Evolutionary conservation across 1,139 yeast genomes (phyloP), one percentile per base, ranked within the genome.

Genomic region (Diutina sp.): DNA sequence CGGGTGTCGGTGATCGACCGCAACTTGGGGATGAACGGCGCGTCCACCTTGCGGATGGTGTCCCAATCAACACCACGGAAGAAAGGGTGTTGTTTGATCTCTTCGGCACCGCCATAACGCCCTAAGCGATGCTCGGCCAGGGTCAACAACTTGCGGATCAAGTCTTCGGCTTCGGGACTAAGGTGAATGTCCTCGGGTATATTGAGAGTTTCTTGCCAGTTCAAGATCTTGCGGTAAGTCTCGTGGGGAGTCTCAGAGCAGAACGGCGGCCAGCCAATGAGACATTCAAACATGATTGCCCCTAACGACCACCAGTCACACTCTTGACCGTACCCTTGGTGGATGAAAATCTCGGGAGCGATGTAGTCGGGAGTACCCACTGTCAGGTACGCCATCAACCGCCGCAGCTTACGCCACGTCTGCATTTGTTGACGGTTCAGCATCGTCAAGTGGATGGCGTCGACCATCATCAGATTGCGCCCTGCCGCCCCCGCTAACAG

Each of bases 251-350:
- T 90, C 68, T 93, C 99, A 0, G 96, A 87, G 72, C 99, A 95
- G 72, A 93, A 93, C 57, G 99, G 99, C 28, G 99, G 99, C 98
- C 99, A 93, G 21, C 99, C 99, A 61, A 93, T 90, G 61, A 93
- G 76, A 76, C 99, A 93, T 75, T 93, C 99, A 72, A 89, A 93
- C 99, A 93, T 93, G 68, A 93, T 93, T 1, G 98, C 97, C 32
- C 99, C 99, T 50, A 93, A 74, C 5, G 97, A 90, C 99, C 99
- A 93, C 99, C 99, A 93, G 70, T 93, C 99, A 73, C 99, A 95
- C 69, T 93, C 98, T 72, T 91, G 98, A 18, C 99, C 97, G 70
- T 93, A 95, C 3, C 99, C 99, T 73, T 93, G 97, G 66, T 93
- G 95, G 56, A 91, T 78, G 65, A 93, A 95, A 61, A 95, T 93